phyloP scores from a whole-genome alignment of 2,329 filamentous ascomycete genomes.

The Calonectria pseudoreteaudii region DNA sequence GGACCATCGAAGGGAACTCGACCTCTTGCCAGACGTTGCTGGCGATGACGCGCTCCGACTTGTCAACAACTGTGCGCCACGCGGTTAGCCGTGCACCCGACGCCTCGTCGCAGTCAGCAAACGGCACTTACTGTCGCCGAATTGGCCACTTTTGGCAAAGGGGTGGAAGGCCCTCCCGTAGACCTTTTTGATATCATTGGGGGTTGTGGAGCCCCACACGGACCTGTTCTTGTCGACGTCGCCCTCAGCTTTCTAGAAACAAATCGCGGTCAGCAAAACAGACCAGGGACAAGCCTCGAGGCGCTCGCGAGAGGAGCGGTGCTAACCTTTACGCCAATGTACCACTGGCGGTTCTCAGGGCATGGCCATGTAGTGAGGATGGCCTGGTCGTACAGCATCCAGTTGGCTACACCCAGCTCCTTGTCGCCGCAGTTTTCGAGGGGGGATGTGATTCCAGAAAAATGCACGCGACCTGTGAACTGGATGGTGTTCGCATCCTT shows the following conservation, averaged over 20 bases:
- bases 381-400: slow-evolving; percentile 26
- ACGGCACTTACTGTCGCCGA: slow-evolving; percentile 15
- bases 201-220: slow-evolving; percentile 20
- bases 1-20: slow-evolving; percentile 24
- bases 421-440: slow-evolving; percentile 19
- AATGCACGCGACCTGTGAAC: slow-evolving; percentile 23
- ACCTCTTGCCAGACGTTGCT: slow-evolving; percentile 24
- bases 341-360: slow-evolving; percentile 23
- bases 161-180: slow-evolving; percentile 21
- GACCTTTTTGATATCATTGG: slow-evolving; percentile 23
- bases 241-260: slow-evolving; percentile 20
- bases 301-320: not conserved
- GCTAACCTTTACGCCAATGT: slow-evolving; percentile 23
- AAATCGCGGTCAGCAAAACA: not conserved
- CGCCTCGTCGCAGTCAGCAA: not conserved
- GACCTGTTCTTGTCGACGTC: slow-evolving; percentile 21
- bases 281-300: not conserved
- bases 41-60: slow-evolving; percentile 25
- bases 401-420: slow-evolving; percentile 20
- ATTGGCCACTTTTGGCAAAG: slow-evolving; percentile 14
- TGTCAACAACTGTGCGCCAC: slow-evolving; percentile 18
- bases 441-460: slow-evolving; percentile 19
- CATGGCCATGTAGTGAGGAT: slow-evolving; percentile 22
- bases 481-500: slow-evolving; percentile 24
- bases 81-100: not conserved